Evolutionary conservation across 2,329 filamentous ascomycete species (phyloP), one percentile per base, ranked within the genome.

Genomic region (Tolypocladium endophyticum): DNA sequence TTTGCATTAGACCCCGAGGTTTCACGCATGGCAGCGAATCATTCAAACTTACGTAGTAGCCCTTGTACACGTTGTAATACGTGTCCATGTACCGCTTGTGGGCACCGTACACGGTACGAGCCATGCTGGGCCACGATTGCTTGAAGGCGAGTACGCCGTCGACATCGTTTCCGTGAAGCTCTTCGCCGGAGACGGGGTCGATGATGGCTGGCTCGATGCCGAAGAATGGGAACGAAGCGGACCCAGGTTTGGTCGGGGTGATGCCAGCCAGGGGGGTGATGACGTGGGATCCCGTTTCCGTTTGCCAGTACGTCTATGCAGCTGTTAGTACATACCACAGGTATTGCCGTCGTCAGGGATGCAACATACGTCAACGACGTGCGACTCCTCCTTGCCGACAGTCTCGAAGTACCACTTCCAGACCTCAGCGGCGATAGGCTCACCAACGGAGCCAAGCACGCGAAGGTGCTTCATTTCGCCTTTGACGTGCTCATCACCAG

Each of bases 401-500:
- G 89, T 83, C 75, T 97, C 92, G 73, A 92, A 93, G 78, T 97
- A 99, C 94, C 94, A 99, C 79, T 97, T 97, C 94, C 94, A 99
- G 61, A 99, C 89, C 75, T 99, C 94, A 28, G 93, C 90, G 23
- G 94, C 93, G 69, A 99, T 99, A 45, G 94, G 94, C 79, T 99
- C 94, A 66, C 94, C 94, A 61, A 99, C 94, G 23, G 93, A 96
- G 61, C 93, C 94, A 25, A 99, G 81, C 7, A 97, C 88, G 72
- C 94, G 85, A 63, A 99, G 83, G 68, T 90, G 85, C 77, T 90
- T 88, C 90, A 99, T 94, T 71, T 91, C 79, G 70, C 88, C 86
- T 78, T 91, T 90, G 69, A 97, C 91, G 72, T 94, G 90, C 71
- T 97, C 84, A 72, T 97, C 87, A 62, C 94, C 94, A 36, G 94